Evolutionary conservation across 2,329 filamentous ascomycete genomes (phyloP), one percentile per base, ranked within the genome.

Genomic region (Calonectria multiphialidica): DNA sequence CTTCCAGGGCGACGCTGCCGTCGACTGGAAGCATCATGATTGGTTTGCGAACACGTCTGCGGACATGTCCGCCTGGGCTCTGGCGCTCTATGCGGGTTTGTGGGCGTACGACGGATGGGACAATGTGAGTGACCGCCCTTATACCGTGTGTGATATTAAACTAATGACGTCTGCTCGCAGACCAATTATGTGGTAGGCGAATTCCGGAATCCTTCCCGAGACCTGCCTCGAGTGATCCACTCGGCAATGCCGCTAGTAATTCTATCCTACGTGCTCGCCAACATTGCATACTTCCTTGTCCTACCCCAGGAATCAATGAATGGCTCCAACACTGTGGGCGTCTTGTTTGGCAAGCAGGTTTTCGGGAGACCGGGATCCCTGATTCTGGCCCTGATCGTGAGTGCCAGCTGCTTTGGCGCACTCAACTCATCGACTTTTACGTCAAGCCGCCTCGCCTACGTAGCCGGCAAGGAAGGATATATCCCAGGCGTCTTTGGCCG

Each of bases 101-200:
- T 99, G 97, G 97, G 97, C 97, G 1, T 99, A 97, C 84, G 97
- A 99, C 82, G 97, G 97, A 35, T 99, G 97, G 97, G 97, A 99
- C 82, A 99, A 99, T 83, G 95, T 97, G 86, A 86, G 93, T 88
- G 50, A 30, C 28, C 8, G 33, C 10, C 2, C n/a, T 16, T n/a
- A 23, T 25, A 13, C 4, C 12, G 8, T 40, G 15, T 8, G 55
- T 21, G 25, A 18, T 44, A 37, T 35, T 55, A 16, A 12, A 37
- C 72, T 75, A 33, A 80, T 47, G 13, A 5, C n/a, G 25, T 65
- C 63, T 50, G 9, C 79, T 84, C 76, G 10, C 75, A 97, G 95
- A 98, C 96, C 74, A 99, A 98, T 84, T 99, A 98, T 80, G 97
- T 99, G 8, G 95, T 97, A 0, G 97, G 96, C 78, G 97, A 99